Evolutionary conservation across 202 grass and related monocot species (phyloP).

Genomic region (Schoenoplectus tabernaemontani): DNA sequence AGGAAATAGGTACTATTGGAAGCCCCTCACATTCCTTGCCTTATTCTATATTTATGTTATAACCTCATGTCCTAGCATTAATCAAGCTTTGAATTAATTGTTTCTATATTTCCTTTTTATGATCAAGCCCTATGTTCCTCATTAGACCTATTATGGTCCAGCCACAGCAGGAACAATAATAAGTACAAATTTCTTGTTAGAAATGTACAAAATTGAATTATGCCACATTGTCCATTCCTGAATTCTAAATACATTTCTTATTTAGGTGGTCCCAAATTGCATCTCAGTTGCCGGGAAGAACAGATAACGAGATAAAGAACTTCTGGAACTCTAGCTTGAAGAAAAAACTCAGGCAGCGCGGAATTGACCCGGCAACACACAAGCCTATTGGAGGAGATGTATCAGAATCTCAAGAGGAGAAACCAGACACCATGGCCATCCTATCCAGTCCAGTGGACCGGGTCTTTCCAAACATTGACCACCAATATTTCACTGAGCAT

Average conservation of each 20-base stretch:
- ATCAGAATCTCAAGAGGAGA: not conserved
- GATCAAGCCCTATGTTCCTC: not conserved
- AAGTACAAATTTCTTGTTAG: too few species aligned
- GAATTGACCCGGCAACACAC: slow-evolving; percentile 80
- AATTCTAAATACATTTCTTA: too few species aligned
- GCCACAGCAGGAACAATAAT: too few species aligned
- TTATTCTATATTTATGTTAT: not conserved
- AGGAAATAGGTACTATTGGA: slow-evolving; percentile 52
- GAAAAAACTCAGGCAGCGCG: slow-evolving; percentile 80
- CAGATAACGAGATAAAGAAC: slow-evolving; percentile 98
- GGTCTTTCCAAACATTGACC: slow-evolving; percentile 39
- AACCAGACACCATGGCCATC: not conserved
- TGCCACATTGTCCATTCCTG: not conserved
- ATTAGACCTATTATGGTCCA: not conserved
- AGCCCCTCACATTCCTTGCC: not conserved
- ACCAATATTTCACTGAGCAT: slow-evolving; percentile 35
- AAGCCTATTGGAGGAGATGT: slow-evolving; percentile 28
- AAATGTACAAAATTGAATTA: not conserved
- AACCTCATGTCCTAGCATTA: not conserved
- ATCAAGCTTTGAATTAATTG: not conserved
- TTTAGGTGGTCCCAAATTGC: slow-evolving; percentile 97
- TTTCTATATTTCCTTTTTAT: not conserved
- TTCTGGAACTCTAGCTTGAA: slow-evolving; percentile 95
- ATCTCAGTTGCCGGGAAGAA: slow-evolving; percentile 74
- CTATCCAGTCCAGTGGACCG: slow-evolving; percentile 22